phyloP scores from a whole-genome alignment of 2,329 filamentous ascomycete species.

The Akanthomyces lecanii region DNA sequence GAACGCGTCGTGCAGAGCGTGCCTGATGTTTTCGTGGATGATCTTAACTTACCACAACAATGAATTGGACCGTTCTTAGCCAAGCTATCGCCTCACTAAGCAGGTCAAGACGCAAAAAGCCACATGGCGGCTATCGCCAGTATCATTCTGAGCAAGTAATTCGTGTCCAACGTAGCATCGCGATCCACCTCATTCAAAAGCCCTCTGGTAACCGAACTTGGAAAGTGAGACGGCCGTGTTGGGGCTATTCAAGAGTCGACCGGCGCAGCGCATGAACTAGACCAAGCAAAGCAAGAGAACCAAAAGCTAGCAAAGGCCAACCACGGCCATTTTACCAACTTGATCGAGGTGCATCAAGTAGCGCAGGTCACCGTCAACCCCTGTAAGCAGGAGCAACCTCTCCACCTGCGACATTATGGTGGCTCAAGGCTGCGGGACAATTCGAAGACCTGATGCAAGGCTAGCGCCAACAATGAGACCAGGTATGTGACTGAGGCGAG shows the following conservation, averaged over 20 bases:
- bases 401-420: background rate
- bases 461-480: background rate
- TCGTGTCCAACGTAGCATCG: background rate
- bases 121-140: background rate
- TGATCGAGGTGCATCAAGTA: conserved; percentile 15
- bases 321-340: conserved; percentile 1
- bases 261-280: background rate
- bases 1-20: background rate
- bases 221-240: background rate
- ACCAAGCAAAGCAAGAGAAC: conserved; percentile 3
- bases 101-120: background rate
- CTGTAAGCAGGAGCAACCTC: background rate
- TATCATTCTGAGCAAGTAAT: background rate
- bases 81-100: background rate
- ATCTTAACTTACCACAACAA: background rate
- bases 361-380: conserved; percentile 10
- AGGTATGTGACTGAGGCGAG: background rate
- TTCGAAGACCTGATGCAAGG: background rate
- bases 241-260: background rate
- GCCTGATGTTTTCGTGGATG: background rate
- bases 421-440: conserved; percentile 3
- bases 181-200: background rate
- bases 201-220: background rate
- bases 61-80: background rate
- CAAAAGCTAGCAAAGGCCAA: background rate